Evolutionary conservation across 352 stramenopile species (phyloP).

Genomic region (Globisporangium carolinianum): DNA sequence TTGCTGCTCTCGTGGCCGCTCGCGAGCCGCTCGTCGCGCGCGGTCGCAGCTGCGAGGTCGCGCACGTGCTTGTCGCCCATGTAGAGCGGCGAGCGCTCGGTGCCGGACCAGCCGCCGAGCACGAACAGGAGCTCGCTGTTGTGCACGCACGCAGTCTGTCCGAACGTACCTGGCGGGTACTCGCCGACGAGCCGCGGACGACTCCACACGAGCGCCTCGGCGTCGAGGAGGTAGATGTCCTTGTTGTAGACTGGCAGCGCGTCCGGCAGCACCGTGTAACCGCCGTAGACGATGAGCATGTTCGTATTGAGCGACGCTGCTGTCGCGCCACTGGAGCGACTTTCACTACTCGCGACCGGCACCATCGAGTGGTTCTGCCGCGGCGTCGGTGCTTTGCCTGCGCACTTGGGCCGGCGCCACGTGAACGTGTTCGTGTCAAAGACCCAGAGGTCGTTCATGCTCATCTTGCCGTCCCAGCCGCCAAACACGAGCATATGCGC

Average conservation of each 20-base stretch:
- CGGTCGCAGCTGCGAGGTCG: constrained; percentile 43
- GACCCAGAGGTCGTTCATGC: constrained; percentile 67
- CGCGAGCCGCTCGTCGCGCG: constrained; percentile 46
- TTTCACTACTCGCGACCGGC: constrained; percentile 13
- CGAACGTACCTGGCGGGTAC: constrained; percentile 58
- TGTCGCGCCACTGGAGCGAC: background rate
- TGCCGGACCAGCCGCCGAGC: constrained; percentile 71
- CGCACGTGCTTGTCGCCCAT: constrained; percentile 71
- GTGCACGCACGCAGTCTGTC: constrained; percentile 39
- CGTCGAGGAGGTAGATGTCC: constrained; percentile 65
- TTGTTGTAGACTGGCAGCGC: constrained; percentile 66
- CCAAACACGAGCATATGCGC: constrained; percentile 83
- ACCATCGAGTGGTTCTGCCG: constrained; percentile 75
- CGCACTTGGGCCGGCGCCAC: constrained; percentile 62
- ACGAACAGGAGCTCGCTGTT: constrained; percentile 48
- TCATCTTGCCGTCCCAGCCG: constrained; percentile 78
- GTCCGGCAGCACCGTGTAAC: constrained; percentile 48
- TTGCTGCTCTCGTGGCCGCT: constrained; percentile 29
- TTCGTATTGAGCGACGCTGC: background rate
- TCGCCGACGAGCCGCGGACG: constrained; percentile 62
- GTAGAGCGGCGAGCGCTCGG: constrained; percentile 62
- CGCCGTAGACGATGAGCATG: constrained; percentile 70
- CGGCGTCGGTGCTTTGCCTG: constrained; percentile 50
- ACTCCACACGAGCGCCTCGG: constrained; percentile 46
- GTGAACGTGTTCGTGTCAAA: constrained; percentile 69